phyloP scores from a whole-genome alignment of 2,329 filamentous ascomycete species.

The Coniochaeta prunicola region DNA sequence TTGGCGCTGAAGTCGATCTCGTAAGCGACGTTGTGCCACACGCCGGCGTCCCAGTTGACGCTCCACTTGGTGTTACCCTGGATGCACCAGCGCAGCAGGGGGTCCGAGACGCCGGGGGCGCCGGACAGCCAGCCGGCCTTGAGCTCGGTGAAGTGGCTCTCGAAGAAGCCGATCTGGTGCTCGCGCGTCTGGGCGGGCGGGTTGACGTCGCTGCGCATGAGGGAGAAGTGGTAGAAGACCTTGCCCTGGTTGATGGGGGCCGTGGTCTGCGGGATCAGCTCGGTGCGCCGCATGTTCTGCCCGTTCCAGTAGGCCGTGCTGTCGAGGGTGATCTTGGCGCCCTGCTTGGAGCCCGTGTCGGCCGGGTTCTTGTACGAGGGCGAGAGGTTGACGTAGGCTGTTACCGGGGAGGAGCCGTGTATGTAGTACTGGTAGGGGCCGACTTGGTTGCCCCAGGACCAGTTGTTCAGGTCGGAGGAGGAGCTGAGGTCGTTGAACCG shows the following conservation, averaged over 20 bases:
- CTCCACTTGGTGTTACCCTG: constrained; percentile 52
- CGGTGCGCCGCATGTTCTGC: constrained; percentile 60
- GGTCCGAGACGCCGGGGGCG: constrained; percentile 27
- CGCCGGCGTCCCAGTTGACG: constrained; percentile 46
- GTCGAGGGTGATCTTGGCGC: constrained; percentile 56
- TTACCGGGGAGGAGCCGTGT: constrained; percentile 47
- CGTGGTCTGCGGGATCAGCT: constrained; percentile 60
- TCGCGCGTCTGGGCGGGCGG: constrained; percentile 51
- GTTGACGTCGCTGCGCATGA: constrained; percentile 48
- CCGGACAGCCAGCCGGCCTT: constrained; percentile 53
- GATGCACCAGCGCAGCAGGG: constrained; percentile 54
- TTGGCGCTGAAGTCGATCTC: constrained; percentile 57
- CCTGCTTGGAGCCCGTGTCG: constrained; percentile 49
- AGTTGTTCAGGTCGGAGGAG: constrained; percentile 44
- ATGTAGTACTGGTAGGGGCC: constrained; percentile 67
- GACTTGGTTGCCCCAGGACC: constrained; percentile 57
- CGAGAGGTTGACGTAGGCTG: constrained; percentile 52
- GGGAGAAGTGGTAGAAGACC: constrained; percentile 62
- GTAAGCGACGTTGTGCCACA: constrained; percentile 67
- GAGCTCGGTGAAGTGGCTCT: constrained; percentile 63
- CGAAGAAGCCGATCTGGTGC: constrained; percentile 54
- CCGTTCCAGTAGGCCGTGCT: constrained; percentile 59
- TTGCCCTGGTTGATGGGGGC: constrained; percentile 53
- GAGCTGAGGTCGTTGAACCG: constrained; percentile 48
- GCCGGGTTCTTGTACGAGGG: constrained; percentile 53